These are phyloP conservation scores for Dichotomopilus funicola DNA, from an alignment of 2,329 filamentous ascomycete genomes.

Conservation along the genomic window DNA sequence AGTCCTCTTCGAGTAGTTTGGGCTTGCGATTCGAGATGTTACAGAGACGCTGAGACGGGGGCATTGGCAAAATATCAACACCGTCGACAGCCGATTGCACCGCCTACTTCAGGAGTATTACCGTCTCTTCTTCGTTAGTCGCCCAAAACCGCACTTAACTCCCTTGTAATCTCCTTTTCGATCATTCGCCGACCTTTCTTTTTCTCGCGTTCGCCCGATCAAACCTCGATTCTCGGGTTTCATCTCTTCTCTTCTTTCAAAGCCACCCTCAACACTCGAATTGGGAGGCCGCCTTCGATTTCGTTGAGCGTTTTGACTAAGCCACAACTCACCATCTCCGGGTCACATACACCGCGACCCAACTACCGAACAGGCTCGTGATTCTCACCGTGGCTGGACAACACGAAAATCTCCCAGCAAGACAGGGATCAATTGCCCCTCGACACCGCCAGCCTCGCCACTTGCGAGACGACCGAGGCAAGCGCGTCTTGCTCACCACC, in stretches of 20 bases:
- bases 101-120: not conserved
- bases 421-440: slow-evolving; percentile 1
- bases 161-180: no score
- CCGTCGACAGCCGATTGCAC: not conserved
- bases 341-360: not conserved
- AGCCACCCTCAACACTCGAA: not conserved
- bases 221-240: no score
- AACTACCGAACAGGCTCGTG: slow-evolving; percentile 1
- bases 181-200: no score
- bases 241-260: not conserved
- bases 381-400: slow-evolving; percentile 17
- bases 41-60: no score
- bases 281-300: not conserved
- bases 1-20: not conserved
- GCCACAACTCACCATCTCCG: not conserved
- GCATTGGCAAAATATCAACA: no score
- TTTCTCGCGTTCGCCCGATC: no score
- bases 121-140: no score
- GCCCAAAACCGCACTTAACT: no score
- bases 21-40: not conserved
- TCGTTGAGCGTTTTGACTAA: not conserved
- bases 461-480: slow-evolving; percentile 3
- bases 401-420: slow-evolving; percentile 7
- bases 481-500: not conserved
- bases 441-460: slow-evolving; percentile 10